Percentiles rank a stretch among this genome's conserved stretches.
Evolutionary conservation across 1,284 basidiomycete genomes (phyloP).

Genomic region (Bondarzewia mesenterica): DNA sequence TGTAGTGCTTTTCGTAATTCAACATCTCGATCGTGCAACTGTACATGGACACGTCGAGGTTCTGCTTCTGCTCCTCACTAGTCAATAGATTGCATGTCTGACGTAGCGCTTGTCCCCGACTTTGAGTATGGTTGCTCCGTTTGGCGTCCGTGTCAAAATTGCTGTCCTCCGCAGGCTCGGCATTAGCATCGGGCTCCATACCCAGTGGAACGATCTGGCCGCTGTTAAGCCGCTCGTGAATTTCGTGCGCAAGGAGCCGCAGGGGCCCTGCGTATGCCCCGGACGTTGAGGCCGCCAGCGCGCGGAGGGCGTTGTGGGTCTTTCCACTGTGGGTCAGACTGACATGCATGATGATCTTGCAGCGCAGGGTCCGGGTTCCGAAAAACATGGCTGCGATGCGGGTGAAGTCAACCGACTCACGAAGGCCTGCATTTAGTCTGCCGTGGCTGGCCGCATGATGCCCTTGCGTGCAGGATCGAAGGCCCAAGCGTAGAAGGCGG

Average conservation of each 20-base stretch:
- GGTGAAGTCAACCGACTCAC: conserved; percentile 21
- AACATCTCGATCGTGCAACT: conserved; percentile 96
- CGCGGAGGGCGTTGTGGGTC: conserved; percentile 88
- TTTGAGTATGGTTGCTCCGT: conserved; percentile 26
- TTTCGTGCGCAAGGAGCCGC: conserved; percentile 90
- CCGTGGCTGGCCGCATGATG: conserved; percentile 21
- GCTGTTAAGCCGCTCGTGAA: conserved; percentile 87
- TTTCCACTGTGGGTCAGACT: conserved; percentile 98
- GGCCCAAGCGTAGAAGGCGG: conserved; percentile 45
- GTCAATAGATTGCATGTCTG: conserved; percentile 86
- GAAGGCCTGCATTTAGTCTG: conserved; percentile 24
- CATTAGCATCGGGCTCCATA: conserved; percentile 17
- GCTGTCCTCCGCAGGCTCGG: conserved; percentile 20
- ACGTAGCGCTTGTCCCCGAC: conserved; percentile 41
- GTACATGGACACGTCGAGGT: conserved; percentile 52
- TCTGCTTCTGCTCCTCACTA: conserved; percentile 82
- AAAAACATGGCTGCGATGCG: conserved; percentile 33
- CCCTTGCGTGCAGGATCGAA: conserved; percentile 23
- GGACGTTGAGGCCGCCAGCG: conserved; percentile 65
- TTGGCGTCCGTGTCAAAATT: conserved; percentile 23
- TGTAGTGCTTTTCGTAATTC: conserved; percentile 37
- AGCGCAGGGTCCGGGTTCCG: conserved; percentile 34
- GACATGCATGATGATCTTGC: conserved; percentile 91
- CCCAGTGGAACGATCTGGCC: conserved; percentile 75
- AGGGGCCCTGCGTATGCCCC: conserved; percentile 92